Base-by-base conservation (phyloP, 1,139 yeast genomes). In the Hansenula lynferdii region DNA sequence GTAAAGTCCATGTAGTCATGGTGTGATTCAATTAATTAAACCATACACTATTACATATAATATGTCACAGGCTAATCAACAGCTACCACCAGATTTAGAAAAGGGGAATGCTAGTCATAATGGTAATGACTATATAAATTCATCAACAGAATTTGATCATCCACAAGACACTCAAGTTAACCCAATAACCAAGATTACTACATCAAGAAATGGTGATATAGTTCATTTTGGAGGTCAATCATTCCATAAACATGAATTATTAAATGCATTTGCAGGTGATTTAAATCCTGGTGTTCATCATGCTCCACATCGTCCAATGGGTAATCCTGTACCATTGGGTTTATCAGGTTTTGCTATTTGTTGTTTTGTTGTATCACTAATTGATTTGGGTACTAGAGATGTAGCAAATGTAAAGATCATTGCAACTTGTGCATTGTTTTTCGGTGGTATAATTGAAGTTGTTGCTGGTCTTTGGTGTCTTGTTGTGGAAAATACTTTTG, bases 401-500 rank as follows among this genome's bases (percentile, higher is more conserved):
- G 70, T 75, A 30, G 58, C 68, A 6, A 64, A 67, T 21, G 68
- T 72, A 18, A 70, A 73, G 38, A 61, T 75, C 15, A 62, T 75
- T 31, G 67, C 73, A 19, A 69, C 76, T 31, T 60, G 71, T 32
- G 69, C 75, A 30, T 67, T 75, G 58, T 76, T 78, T 56, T 69
- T 74, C 34, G 85, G 89, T 19, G 90, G 90, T 32, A 67, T 72
- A 27, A 72, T 76, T 39, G 84, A 80, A 55, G 62, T 81, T 38
- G 67, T 79, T 43, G 79, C 84, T 17, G 90, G 90, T 26, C 54
- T 77, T 35, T 73, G 83, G 76, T 84, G 84, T 50, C 64, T 80
- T 45, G 68, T 74, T 35, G 66, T 74, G 37, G 85, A 84, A 43
- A 82, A 82, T 59, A 75, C 84, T 9, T 80, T 76, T 60, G 82